These are phyloP conservation scores for Pseudocercospora musae DNA, from an alignment of 2,329 filamentous ascomycete genomes.

Conservation along the genomic window DNA sequence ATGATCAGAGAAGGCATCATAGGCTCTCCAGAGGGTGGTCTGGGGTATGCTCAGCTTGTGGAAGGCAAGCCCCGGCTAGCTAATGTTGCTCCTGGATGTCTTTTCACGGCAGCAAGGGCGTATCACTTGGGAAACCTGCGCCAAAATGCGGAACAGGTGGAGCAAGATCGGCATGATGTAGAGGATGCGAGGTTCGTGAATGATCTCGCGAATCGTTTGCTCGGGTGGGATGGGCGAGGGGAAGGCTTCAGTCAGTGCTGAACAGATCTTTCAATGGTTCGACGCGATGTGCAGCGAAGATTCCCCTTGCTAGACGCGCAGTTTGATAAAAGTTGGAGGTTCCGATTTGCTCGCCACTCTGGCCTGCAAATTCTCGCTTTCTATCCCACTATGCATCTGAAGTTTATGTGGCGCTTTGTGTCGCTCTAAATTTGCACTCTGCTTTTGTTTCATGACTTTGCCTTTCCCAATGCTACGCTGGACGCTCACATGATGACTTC, in stretches of 20 bases:
- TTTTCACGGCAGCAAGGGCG: constrained; percentile 16
- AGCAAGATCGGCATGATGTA: constrained; percentile 6
- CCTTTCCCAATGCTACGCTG: constrained; percentile 1
- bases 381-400: neutral
- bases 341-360: neutral
- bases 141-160: neutral
- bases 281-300: neutral
- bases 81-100: constrained; percentile 5
- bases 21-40: constrained; percentile 10
- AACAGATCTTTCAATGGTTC: neutral
- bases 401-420: neutral
- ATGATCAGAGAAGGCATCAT: constrained; percentile 26
- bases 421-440: neutral
- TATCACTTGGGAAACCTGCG: constrained; percentile 12
- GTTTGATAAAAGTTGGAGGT: neutral
- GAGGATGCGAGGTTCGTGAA: constrained; percentile 17
- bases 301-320: neutral
- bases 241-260: constrained; percentile 9
- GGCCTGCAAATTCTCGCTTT: neutral
- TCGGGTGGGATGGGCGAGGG: constrained; percentile 25
- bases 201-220: constrained; percentile 27
- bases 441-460: neutral
- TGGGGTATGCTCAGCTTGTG: constrained; percentile 11
- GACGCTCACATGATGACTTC: constrained; percentile 76
- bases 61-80: constrained; percentile 4